Evolutionary conservation across 2,329 filamentous ascomycete genomes (phyloP).

Genomic region (Claviceps paspali): DNA sequence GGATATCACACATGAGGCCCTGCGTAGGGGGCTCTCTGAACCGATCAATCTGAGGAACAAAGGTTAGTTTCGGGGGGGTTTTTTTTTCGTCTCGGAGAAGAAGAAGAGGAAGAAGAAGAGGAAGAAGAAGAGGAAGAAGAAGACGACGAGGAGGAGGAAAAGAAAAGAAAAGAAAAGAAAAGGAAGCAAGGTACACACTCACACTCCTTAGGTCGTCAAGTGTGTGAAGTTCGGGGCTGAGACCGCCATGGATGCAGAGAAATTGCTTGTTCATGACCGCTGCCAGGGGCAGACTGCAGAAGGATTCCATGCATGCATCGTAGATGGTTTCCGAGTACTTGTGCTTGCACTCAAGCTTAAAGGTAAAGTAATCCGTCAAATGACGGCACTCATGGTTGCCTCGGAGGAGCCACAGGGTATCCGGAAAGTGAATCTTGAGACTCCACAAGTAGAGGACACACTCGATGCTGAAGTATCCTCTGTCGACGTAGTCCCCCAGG

Average conservation of each 20-base stretch:
- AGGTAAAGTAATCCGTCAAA: slow-evolving; percentile 98
- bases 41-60: slow-evolving; percentile 65
- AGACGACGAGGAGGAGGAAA: too few species aligned
- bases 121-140: not conserved
- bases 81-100: not conserved
- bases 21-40: slow-evolving; percentile 96
- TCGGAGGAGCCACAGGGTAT: slow-evolving; percentile 89
- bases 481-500: slow-evolving; percentile 92
- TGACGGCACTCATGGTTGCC: slow-evolving; percentile 98
- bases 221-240: slow-evolving; percentile 91
- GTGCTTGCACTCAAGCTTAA: slow-evolving; percentile 99
- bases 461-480: slow-evolving; percentile 98
- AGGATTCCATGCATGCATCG: slow-evolving; percentile 96
- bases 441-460: slow-evolving; percentile 97
- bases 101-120: too few species aligned
- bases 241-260: slow-evolving; percentile 89
- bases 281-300: slow-evolving; percentile 83
- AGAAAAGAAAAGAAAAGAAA: not conserved
- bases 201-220: slow-evolving; percentile 85
- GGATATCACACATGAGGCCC: slow-evolving; percentile 96
- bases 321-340: slow-evolving; percentile 96
- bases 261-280: slow-evolving; percentile 99
- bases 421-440: slow-evolving; percentile 97
- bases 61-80: not conserved
- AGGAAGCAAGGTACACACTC: slow-evolving; percentile 17